phyloP scores from a whole-genome alignment of 768 basidiomycete species.

The Termitomyces bulborhizus region DNA sequence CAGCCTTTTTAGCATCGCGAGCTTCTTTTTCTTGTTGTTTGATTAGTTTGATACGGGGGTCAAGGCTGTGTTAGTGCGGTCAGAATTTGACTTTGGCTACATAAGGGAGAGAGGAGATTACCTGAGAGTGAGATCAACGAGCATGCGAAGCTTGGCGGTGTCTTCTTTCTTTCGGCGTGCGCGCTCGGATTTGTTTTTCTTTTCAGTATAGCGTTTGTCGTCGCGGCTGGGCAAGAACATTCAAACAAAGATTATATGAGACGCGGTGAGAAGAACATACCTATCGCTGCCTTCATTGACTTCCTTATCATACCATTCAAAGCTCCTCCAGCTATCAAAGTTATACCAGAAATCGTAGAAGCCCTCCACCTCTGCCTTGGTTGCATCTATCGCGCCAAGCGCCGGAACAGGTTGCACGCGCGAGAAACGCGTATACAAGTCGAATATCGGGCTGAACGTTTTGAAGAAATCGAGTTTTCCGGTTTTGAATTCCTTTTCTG shows the following conservation, averaged over 20 bases:
- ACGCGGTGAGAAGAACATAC: slow-evolving; percentile 32
- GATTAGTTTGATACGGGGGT: slow-evolving; percentile 96
- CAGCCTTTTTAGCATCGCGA: slow-evolving; percentile 81
- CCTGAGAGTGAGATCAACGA: slow-evolving; percentile 83
- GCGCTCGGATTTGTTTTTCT: slow-evolving; percentile 98
- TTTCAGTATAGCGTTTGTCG: slow-evolving; percentile 98
- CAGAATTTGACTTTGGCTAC: neutral
- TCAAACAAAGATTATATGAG: neutral
- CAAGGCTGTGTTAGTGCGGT: slow-evolving; percentile 35
- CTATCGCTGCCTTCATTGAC: slow-evolving; percentile 96
- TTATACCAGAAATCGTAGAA: slow-evolving; percentile 99
- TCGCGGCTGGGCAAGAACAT: slow-evolving; percentile 63
- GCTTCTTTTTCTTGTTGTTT: slow-evolving; percentile 95
- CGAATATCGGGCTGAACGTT: slow-evolving; percentile 75
- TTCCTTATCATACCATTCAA: slow-evolving; percentile 98
- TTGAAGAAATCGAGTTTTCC: slow-evolving; percentile 47
- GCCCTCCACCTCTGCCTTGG: slow-evolving; percentile 78
- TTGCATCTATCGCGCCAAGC: slow-evolving; percentile 63
- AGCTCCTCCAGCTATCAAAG: slow-evolving; percentile 97
- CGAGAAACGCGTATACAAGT: slow-evolving; percentile 91
- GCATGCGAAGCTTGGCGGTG: slow-evolving; percentile 75
- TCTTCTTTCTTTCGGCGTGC: slow-evolving; percentile 97
- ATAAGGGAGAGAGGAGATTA: slow-evolving; percentile 8
- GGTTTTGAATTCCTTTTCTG: no score
- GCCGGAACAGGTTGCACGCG: slow-evolving; percentile 75